These are phyloP conservation scores for Arabidopsis lyrata DNA, from an alignment of 441 rosid species.

Conservation along the genomic window DNA sequence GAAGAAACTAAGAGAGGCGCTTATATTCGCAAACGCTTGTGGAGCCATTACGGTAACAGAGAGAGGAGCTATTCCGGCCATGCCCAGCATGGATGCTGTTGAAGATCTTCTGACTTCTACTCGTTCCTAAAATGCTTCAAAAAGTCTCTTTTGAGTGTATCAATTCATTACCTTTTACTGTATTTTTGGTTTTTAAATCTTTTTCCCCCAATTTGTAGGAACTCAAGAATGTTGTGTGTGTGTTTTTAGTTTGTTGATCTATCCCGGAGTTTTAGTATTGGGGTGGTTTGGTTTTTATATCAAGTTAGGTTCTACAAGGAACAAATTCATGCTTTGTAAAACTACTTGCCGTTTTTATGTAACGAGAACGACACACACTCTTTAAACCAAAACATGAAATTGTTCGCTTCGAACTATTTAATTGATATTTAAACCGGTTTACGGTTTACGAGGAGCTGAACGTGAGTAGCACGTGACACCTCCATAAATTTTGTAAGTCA, in stretches of 20 bases:
- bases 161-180: conserved; percentile 18
- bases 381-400: not conserved
- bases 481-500: no score
- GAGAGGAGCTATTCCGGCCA: conserved; percentile 94
- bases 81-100: conserved; percentile 80
- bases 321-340: not conserved
- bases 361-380: conserved; percentile 1
- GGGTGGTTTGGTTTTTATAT: conserved; percentile 20
- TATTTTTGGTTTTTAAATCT: no score
- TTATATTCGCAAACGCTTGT: conserved; percentile 82
- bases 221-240: conserved; percentile 44
- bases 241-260: conserved; percentile 37
- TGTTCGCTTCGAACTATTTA: not conserved
- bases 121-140: conserved; percentile 33
- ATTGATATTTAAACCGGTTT: conserved; percentile 8
- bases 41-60: conserved; percentile 86
- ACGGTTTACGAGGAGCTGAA: not conserved
- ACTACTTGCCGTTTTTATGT: conserved; percentile 12
- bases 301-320: conserved; percentile 17
- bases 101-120: conserved; percentile 47
- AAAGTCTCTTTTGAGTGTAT: conserved; percentile 17
- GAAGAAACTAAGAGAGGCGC: conserved; percentile 76
- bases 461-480: conserved; percentile 29
- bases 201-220: conserved; percentile 38
- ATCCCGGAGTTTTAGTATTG: conserved; percentile 33